Conservation (phyloP, 2,329 filamentous ascomycete species). For the Fusarium papillatum region DNA sequence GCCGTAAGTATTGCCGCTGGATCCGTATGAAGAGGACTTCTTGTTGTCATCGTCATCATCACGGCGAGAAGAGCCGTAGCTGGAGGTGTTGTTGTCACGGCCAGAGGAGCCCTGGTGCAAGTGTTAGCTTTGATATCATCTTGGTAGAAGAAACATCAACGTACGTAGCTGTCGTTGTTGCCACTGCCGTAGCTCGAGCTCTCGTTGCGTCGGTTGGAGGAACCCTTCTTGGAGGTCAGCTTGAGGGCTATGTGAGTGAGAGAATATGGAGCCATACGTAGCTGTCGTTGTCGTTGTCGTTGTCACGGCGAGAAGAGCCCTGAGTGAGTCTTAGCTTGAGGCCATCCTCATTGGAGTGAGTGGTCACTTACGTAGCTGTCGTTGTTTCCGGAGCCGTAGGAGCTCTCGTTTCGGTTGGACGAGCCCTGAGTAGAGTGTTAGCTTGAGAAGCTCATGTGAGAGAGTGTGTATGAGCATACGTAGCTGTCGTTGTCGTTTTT, state of each 20-base stretch:
- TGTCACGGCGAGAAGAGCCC: not conserved
- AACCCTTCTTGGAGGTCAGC: not conserved
- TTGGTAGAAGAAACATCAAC: not conserved
- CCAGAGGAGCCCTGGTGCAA: conserved; percentile 23
- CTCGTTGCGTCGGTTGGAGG: not conserved
- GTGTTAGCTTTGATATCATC: conserved; percentile 1
- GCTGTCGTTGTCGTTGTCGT: not conserved
- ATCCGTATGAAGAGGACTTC: conserved; percentile 12
- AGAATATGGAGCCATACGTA: not conserved
- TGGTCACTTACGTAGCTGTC: conserved; percentile 21
- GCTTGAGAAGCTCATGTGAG: not conserved
- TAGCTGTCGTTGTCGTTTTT: conserved; percentile 53
- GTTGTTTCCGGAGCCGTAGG: conserved; percentile 18
- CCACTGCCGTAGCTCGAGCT: not conserved
- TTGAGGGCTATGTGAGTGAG: not conserved
- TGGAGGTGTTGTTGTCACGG: conserved; percentile 20
- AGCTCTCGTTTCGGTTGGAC: conserved; percentile 15
- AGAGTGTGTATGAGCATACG: not conserved
- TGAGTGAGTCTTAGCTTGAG: not conserved
- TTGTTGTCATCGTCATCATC: conserved; percentile 19
- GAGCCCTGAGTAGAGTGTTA: conserved; percentile 25
- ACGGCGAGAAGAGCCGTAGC: conserved; percentile 7
- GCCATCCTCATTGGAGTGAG: not conserved
- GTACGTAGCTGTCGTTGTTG: conserved; percentile 6
- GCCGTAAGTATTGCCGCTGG: not conserved